Percentiles rank a stretch among this genome's conserved stretches.
These are phyloP conservation scores for Monascus purpureus DNA, from an alignment of 495 filamentous ascomycete species.

Conservation along the genomic window DNA sequence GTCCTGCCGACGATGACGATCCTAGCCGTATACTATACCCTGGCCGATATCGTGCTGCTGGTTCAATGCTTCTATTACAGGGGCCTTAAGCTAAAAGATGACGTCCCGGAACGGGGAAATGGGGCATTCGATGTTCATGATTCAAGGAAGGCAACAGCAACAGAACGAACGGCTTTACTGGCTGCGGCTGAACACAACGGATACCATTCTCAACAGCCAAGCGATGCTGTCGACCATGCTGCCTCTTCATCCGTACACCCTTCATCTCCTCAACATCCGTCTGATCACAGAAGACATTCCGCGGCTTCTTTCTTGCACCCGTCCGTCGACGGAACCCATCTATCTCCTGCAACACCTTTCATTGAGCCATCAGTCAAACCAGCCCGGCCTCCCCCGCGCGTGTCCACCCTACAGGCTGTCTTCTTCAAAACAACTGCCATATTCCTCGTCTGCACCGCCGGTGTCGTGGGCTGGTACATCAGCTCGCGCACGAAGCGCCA, in stretches of 20 bases:
- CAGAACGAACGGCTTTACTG: slow-evolving; percentile 21
- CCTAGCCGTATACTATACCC: slow-evolving; percentile 85
- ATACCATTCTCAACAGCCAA: slow-evolving; percentile 6
- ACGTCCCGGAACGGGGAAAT: slow-evolving; percentile 5
- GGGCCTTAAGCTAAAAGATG: slow-evolving; percentile 58
- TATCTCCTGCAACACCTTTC: slow-evolving; percentile 71
- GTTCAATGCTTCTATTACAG: slow-evolving; percentile 89
- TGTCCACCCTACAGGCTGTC: slow-evolving; percentile 41
- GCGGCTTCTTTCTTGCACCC: slow-evolving; percentile 20
- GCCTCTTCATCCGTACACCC: slow-evolving; percentile 4
- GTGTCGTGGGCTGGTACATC: slow-evolving; percentile 75
- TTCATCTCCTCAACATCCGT: slow-evolving; percentile 1
- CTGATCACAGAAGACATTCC: slow-evolving; percentile 14
- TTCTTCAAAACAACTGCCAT: slow-evolving; percentile 61
- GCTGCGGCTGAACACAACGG: slow-evolving; percentile 10
- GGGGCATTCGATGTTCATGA: neutral
- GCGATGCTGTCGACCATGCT: slow-evolving; percentile 1
- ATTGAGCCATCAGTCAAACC: slow-evolving; percentile 21
- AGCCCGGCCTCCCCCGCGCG: slow-evolving; percentile 12
- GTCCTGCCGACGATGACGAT: slow-evolving; percentile 96
- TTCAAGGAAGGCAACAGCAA: neutral
- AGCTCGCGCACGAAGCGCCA: slow-evolving; percentile 20
- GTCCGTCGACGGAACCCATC: slow-evolving; percentile 45
- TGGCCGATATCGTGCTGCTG: slow-evolving; percentile 81
- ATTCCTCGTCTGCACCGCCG: slow-evolving; percentile 65